Percentiles rank a stretch among this genome's conserved stretches.
Evolutionary conservation across 2,329 filamentous ascomycete genomes (phyloP).

Genomic region (Diplocarpon mali): DNA sequence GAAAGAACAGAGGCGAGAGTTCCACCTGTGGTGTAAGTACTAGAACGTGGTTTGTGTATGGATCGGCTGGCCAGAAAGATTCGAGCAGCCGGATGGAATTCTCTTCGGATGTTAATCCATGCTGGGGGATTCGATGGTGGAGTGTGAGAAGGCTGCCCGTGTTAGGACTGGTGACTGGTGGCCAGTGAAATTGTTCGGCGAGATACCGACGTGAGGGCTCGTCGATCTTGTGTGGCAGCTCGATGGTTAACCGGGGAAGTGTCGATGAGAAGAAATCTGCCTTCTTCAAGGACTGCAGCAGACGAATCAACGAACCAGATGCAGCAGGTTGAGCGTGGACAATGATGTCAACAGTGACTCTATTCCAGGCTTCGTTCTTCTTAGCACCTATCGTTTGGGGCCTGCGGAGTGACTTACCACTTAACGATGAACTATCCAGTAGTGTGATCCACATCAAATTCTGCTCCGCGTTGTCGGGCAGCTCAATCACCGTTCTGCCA

Average conservation of each 20-base stretch:
- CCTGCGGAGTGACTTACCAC: conserved; percentile 35
- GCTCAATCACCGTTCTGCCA: conserved; percentile 57
- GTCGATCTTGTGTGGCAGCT: conserved; percentile 66
- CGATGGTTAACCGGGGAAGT: conserved; percentile 69
- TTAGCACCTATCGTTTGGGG: conserved; percentile 14
- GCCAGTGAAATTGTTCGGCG: conserved; percentile 51
- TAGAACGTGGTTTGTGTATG: conserved; percentile 62
- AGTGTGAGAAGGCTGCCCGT: conserved; percentile 51
- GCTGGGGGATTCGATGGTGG: conserved; percentile 58
- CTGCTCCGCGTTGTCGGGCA: conserved; percentile 53
- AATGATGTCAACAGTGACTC: conserved; percentile 67
- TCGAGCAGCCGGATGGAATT: conserved; percentile 69
- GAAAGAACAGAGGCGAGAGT: conserved; percentile 69
- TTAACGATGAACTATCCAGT: conserved; percentile 62
- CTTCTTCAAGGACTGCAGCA: conserved; percentile 62
- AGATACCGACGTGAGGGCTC: conserved; percentile 51
- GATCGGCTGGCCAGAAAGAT: conserved; percentile 69
- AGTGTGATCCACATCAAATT: conserved; percentile 67
- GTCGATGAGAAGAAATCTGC: conserved; percentile 66
- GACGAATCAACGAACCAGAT: conserved; percentile 62
- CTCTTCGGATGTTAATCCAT: conserved; percentile 52
- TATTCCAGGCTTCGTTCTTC: conserved; percentile 56
- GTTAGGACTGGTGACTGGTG: conserved; percentile 34
- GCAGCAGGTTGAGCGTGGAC: conserved; percentile 63
- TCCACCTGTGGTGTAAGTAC: conserved; percentile 74